Evolutionary conservation across 306 rosid genomes (phyloP), one percentile per base, ranked within the genome.

Genomic region (Gillenia trifoliata): DNA sequence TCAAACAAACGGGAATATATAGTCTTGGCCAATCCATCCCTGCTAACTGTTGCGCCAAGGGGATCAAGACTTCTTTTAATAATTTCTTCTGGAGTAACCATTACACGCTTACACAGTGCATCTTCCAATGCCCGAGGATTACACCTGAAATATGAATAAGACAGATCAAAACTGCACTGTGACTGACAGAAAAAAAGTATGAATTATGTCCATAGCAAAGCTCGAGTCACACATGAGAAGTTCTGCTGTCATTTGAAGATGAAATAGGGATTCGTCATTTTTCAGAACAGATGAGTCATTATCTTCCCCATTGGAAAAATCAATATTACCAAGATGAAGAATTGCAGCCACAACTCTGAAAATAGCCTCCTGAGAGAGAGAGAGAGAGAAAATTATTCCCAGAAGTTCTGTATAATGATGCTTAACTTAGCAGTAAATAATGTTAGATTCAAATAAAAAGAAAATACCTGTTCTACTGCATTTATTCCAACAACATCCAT

Each of bases 1-100:
- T 89, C 92, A 86, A 91, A 93, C 76, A 93, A 83, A 69, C 86
- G 92, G 69, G 90, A 91, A 79, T 93, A 93, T 82, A 93, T 77
- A 28, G 96, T 89, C 84, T 89, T 93, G 31, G 98, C 98, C 80
- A 93, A 87, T 62, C 97, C 93, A 81, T 93, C 98, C 81, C 98
- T 81, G 80, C 93, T 91, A 73, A 88, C 85, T 80, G 90, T 47
- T 45, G 98, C 90, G 34, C 84, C 96, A 77, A 33, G 66, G 72
- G 98, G 89, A 77, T 93, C 98, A 75, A 91, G 96, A 82, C 93
- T 86, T 84, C 86, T 86, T 81, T 78, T 82, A 28, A 93, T 93
- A 83, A 91, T 77, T 80, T 91, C 98, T 77, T 93, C 98, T 15
- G 96, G 98, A 66, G 96, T 93, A 76, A 91, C 66, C 93, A 93